Evolutionary conservation across 495 filamentous ascomycete species (phyloP), one percentile per base, ranked within the genome.

Genomic region (Tuber melanosporum): DNA sequence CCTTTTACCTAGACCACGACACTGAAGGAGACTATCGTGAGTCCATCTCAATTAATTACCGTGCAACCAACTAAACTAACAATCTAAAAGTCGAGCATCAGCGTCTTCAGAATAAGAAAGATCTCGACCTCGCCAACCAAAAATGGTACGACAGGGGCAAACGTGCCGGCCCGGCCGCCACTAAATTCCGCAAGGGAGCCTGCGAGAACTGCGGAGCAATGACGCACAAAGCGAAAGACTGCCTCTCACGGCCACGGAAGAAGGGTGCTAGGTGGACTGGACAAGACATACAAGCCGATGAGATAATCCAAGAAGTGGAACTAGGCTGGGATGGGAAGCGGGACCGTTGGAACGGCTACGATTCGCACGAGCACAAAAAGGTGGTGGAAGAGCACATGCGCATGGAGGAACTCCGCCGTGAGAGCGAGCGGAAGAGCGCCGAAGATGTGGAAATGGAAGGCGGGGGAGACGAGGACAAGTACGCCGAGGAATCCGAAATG

Each of bases 121-220:
- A 89, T 76, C 88, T 90, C 70, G 89, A 91, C 77, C 88, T 91
- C 82, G 90, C 92, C 52, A 78, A 73, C 49, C 76, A 79, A 36
- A 92, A 91, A 89, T 97, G 93, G 93, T 95, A 97, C 84, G 93
- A 95, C 71, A 90, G 95, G 49, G 93, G 93, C 78, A 91, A 91
- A 85, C 91, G 92, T 82, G 85, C 88, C 39, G 93, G 91, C 3
- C 91, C 92, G 20, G 93, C 93, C 10, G 93, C 93, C 44, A 99
- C 95, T 77, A 98, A 97, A 83, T 99, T 93, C 85, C 93, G 96
- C 81, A 98, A 98, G 86, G 95, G 95, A 81, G 93, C 95, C 66
- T 99, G 95, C 85, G 94, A 97, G 85, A 99, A 99, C 86, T 99
- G 95, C 87, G 95, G 95, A 82, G 92, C 94, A 43, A 93, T 97